These are phyloP conservation scores for Solanum tacnaense DNA, from an alignment of 257 asterid species.

Conservation along the genomic window DNA sequence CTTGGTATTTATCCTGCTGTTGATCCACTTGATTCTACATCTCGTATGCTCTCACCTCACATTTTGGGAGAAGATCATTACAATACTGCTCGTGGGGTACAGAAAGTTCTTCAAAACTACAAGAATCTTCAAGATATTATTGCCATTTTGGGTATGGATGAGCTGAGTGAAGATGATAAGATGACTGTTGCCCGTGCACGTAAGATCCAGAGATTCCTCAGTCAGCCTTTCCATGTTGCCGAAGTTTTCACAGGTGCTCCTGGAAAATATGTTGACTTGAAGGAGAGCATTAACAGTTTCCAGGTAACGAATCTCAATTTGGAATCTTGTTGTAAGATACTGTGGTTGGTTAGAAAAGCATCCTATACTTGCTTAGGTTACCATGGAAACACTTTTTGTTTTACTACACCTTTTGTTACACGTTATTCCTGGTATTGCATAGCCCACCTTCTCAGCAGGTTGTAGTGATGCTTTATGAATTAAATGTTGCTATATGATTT, in stretches of 20 bases:
- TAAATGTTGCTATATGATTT: not conserved
- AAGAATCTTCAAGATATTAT: conserved; percentile 98
- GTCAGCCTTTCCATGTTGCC: conserved; percentile 99
- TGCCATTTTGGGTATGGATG: conserved; percentile 98
- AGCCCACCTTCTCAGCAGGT: not conserved
- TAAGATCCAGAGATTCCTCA: conserved; percentile 73
- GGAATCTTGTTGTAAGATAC: not conserved
- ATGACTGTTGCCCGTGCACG: conserved; percentile 99
- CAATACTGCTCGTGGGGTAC: conserved; percentile 98
- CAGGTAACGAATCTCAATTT: conserved; percentile 44
- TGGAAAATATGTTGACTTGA: conserved; percentile 90
- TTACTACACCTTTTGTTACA: not conserved
- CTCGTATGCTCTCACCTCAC: conserved; percentile 98
- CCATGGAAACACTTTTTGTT: not conserved
- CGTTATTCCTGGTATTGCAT: not conserved
- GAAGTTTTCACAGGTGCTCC: conserved; percentile 99
- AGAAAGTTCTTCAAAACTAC: conserved; percentile 89
- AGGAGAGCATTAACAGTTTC: conserved; percentile 88
- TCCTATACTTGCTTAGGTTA: not conserved
- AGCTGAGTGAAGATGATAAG: conserved; percentile 97
- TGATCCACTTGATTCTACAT: conserved; percentile 92
- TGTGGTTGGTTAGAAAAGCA: not conserved
- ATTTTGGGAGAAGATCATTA: conserved; percentile 94
- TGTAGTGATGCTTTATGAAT: not conserved
- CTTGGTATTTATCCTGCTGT: conserved; percentile 99